These are phyloP conservation scores for Nemania sp. DNA, from an alignment of 2,329 filamentous ascomycete species.

Conservation along the genomic window DNA sequence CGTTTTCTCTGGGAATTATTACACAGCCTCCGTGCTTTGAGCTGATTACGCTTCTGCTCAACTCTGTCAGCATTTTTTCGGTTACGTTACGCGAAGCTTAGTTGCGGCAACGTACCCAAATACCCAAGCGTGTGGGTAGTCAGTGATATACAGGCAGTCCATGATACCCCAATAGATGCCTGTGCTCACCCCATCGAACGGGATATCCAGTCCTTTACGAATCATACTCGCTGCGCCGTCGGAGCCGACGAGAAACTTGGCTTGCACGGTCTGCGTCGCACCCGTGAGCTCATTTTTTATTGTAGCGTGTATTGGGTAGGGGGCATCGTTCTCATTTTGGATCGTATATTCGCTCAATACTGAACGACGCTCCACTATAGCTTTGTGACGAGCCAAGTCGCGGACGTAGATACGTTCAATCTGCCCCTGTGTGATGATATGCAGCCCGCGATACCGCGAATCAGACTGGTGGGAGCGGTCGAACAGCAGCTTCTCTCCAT, in stretches of 20 bases:
- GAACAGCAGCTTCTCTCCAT: conserved; percentile 39
- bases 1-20: conserved; percentile 43
- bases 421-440: conserved; percentile 45
- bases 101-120: conserved; percentile 34
- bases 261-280: conserved; percentile 32
- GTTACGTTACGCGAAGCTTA: too few species aligned
- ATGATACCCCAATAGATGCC: conserved; percentile 44
- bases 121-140: conserved; percentile 40
- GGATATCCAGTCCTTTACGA: conserved; percentile 38
- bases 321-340: conserved; percentile 3
- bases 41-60: conserved; percentile 33
- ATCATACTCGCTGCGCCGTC: conserved; percentile 42
- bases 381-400: conserved; percentile 41
- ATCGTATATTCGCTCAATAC: conserved; percentile 30
- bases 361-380: conserved; percentile 39
- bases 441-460: conserved; percentile 42
- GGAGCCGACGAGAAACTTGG: conserved; percentile 41
- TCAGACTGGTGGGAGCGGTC: conserved; percentile 39
- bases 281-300: conserved; percentile 33
- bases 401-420: conserved; percentile 44
- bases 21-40: conserved; percentile 40
- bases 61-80: neutral
- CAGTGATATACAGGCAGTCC: conserved; percentile 36
- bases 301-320: conserved; percentile 31
- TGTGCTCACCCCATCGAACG: conserved; percentile 42